Evolutionary conservation across 2,329 filamentous ascomycete species (phyloP).

Genomic region (Alternaria brassicae): DNA sequence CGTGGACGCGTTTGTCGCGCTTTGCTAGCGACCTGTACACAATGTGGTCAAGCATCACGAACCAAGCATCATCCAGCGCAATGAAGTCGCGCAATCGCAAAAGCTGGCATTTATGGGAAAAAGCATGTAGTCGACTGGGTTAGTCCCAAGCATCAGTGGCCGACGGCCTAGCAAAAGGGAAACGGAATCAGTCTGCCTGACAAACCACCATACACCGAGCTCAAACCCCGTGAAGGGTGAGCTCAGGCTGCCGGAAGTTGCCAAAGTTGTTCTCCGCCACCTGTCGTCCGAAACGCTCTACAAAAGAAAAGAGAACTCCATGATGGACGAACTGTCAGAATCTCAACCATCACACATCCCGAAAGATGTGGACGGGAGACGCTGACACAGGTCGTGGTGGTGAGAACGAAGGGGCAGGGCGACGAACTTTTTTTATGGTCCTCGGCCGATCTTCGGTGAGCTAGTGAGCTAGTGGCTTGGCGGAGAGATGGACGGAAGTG

Average conservation of each 20-base stretch:
- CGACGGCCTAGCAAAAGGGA: conserved; percentile 90
- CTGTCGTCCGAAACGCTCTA: conserved; percentile 91
- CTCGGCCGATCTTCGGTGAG: conserved; percentile 20
- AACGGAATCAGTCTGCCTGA: conserved; percentile 50
- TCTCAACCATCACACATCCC: conserved; percentile 72
- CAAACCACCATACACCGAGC: conserved; percentile 45
- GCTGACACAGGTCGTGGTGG: conserved; percentile 82
- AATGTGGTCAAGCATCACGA: not conserved
- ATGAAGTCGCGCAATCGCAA: not conserved
- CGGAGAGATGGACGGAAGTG: conserved; percentile 9
- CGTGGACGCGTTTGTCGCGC: not conserved
- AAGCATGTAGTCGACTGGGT: conserved; percentile 76
- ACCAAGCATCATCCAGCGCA: not conserved
- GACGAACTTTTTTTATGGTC: conserved; percentile 41
- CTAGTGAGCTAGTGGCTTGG: conserved; percentile 33
- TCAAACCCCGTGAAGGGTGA: conserved; percentile 45
- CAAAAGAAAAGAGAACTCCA: conserved; percentile 73
- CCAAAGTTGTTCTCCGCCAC: conserved; percentile 77
- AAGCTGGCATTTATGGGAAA: not conserved
- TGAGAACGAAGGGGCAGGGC: conserved; percentile 45
- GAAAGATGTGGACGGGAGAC: conserved; percentile 66
- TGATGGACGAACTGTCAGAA: conserved; percentile 82
- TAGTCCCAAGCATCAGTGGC: conserved; percentile 87
- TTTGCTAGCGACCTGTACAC: not conserved
- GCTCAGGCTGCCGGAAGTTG: conserved; percentile 61